These are phyloP conservation scores for Hebeloma cylindrosporum DNA, from an alignment of 768 basidiomycete genomes.

Conservation along the genomic window DNA sequence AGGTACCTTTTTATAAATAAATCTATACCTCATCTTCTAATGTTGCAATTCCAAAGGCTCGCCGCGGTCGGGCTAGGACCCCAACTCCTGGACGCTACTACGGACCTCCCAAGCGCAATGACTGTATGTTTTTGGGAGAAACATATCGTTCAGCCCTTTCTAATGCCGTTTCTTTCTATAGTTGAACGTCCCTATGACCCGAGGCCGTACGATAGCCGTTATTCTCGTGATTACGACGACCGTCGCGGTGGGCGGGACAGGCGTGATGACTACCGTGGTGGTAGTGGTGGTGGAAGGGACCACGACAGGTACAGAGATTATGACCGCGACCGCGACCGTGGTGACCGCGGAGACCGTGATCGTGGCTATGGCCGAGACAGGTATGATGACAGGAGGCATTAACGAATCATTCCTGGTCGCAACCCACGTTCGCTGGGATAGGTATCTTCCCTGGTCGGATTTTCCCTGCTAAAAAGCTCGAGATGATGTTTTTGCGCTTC, in stretches of 20 bases:
- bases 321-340: slow-evolving; percentile 37
- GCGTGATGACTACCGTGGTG: slow-evolving; percentile 35
- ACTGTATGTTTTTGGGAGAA: slow-evolving; percentile 52
- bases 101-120: slow-evolving; percentile 83
- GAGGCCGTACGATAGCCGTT: slow-evolving; percentile 87
- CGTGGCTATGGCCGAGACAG: slow-evolving; percentile 34
- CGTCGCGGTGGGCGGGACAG: slow-evolving; percentile 47
- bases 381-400: slow-evolving; percentile 39
- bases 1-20: slow-evolving; percentile 42
- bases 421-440: neutral
- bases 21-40: neutral
- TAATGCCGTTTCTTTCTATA: slow-evolving; percentile 22
- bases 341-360: slow-evolving; percentile 39
- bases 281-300: slow-evolving; percentile 46
- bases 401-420: slow-evolving; percentile 4
- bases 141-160: neutral
- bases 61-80: slow-evolving; percentile 85
- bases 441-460: neutral
- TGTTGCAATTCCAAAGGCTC: slow-evolving; percentile 52
- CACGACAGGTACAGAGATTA: slow-evolving; percentile 47
- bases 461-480: no score
- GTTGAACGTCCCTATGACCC: slow-evolving; percentile 91
- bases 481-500: neutral
- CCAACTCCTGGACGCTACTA: slow-evolving; percentile 96
- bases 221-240: slow-evolving; percentile 64